These are phyloP conservation scores for Populus trichocarpa DNA, from an alignment of 441 rosid species.

Conservation along the genomic window DNA sequence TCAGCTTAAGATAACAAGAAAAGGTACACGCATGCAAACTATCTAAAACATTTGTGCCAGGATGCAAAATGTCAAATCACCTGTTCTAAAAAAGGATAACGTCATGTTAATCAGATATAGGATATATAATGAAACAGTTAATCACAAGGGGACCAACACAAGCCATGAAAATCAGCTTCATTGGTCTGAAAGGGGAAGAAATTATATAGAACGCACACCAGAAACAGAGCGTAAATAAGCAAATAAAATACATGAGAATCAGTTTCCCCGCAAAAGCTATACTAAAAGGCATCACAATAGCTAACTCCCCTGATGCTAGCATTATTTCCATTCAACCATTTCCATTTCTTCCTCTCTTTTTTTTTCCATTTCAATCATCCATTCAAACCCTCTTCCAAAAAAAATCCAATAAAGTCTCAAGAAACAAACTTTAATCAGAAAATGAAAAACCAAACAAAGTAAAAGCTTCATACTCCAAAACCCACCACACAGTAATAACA, in stretches of 20 bases:
- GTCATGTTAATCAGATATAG: background rate
- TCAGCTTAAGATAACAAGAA: conserved; percentile 9
- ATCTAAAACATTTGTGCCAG: background rate
- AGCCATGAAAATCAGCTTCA: background rate
- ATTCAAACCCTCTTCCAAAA: background rate
- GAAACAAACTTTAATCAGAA: background rate
- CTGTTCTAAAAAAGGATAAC: background rate
- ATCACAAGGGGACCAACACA: background rate
- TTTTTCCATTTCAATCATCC: background rate
- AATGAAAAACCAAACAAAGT: background rate
- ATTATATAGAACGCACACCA: background rate
- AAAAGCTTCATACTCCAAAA: background rate
- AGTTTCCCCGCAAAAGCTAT: background rate
- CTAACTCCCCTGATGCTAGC: background rate
- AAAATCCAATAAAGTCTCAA: background rate
- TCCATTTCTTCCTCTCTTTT: background rate
- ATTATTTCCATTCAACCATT: background rate
- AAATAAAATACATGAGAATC: background rate
- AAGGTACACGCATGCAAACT: background rate
- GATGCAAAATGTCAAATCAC: background rate
- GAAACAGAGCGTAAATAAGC: background rate
- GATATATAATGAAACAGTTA: background rate
- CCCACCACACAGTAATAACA: background rate
- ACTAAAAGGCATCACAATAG: background rate
- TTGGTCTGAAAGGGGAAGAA: background rate